Evolutionary conservation across 2,329 filamentous ascomycete species (phyloP).

Genomic region (Capronia americana): DNA sequence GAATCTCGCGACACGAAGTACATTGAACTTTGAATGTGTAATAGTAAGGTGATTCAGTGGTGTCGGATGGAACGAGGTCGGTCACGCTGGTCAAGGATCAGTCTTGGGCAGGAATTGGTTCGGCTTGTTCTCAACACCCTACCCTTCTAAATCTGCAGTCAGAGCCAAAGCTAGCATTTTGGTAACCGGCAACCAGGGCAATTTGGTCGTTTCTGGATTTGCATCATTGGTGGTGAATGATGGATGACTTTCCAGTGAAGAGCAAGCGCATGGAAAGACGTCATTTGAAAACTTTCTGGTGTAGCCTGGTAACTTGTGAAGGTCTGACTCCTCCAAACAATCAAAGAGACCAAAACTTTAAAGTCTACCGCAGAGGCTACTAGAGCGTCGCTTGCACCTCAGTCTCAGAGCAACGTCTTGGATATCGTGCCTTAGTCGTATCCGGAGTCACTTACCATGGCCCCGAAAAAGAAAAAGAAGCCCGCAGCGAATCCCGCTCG

Average conservation of each 20-base stretch:
- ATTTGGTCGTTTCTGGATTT: background rate
- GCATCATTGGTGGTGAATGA: background rate
- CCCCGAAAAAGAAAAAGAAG: constrained; percentile 84
- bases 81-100: constrained; percentile 70
- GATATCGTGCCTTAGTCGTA: background rate
- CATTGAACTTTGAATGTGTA: constrained; percentile 99
- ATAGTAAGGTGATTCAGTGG: constrained; percentile 81
- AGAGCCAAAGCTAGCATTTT: constrained; percentile 38
- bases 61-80: constrained; percentile 84
- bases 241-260: background rate
- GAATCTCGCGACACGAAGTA: constrained; percentile 92
- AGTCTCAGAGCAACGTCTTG: background rate
- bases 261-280: background rate
- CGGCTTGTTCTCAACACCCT: constrained; percentile 7
- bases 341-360: background rate
- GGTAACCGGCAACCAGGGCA: background rate
- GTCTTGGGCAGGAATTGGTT: constrained; percentile 4
- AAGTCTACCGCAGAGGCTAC: background rate
- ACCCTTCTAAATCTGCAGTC: constrained; percentile 42
- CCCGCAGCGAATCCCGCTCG: constrained; percentile 82
- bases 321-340: background rate
- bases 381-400: background rate
- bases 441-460: constrained; percentile 59
- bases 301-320: background rate
- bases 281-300: constrained; percentile 2